Percentiles rank a stretch among this genome's conserved stretches.
phyloP scores from a whole-genome alignment of 1,284 basidiomycete genomes.

The Cutaneotrichosporon cyanovorans region DNA sequence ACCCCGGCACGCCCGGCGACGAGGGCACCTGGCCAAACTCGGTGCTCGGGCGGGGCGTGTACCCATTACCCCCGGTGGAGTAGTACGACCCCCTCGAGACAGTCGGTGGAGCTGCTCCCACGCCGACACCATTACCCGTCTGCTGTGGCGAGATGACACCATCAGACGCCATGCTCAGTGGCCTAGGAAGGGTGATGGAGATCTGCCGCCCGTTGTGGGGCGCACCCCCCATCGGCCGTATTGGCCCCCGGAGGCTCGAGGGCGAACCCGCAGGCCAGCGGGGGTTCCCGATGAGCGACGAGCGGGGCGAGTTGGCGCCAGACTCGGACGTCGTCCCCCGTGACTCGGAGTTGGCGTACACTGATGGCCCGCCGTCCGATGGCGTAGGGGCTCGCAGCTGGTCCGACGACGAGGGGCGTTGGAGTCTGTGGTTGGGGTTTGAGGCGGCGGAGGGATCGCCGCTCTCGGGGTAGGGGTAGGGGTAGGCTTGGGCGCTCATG shows the following conservation, averaged over 20 bases:
- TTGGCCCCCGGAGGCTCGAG: neutral
- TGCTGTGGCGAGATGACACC: neutral
- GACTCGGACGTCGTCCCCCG: conserved; percentile 8
- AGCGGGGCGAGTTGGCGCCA: conserved; percentile 8
- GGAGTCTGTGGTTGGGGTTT: neutral
- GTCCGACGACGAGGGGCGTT: conserved; percentile 2
- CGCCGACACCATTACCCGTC: too few species aligned
- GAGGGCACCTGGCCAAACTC: conserved; percentile 1
- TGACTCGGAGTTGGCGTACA: conserved; percentile 4
- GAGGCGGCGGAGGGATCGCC: neutral
- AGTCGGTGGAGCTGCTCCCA: neutral
- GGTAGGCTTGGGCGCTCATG: neutral
- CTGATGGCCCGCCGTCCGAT: neutral
- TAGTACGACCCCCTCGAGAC: neutral
- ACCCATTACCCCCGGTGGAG: neutral
- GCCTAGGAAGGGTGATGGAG: conserved; percentile 10
- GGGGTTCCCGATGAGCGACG: neutral
- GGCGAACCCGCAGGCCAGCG: neutral
- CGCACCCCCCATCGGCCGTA: conserved; percentile 5
- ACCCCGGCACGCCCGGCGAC: neutral
- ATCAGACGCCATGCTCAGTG: conserved; percentile 6
- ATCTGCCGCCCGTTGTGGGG: conserved; percentile 11
- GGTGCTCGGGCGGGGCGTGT: conserved; percentile 1
- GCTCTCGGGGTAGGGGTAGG: neutral
- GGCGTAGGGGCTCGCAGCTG: conserved; percentile 3